phyloP scores from a whole-genome alignment of 73 alveolate genomes.

The Blepharisma stoltei region DNA sequence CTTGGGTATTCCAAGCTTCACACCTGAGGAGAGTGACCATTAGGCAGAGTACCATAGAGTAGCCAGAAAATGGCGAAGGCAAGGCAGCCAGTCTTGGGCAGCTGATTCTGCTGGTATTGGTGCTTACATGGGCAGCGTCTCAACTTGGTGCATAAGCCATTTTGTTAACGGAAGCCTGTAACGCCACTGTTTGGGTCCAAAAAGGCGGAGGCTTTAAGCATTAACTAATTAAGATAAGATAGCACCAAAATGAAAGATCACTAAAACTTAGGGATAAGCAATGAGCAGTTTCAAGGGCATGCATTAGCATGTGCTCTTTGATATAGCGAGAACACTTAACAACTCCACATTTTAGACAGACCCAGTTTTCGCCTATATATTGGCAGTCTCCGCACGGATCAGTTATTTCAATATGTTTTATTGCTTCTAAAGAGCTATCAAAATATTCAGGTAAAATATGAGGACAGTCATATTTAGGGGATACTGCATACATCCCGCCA shows the following conservation, averaged over 20 bases:
- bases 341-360: constrained; percentile 63
- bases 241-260: constrained; percentile 85
- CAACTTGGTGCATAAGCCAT: too few species aligned
- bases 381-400: constrained; percentile 51
- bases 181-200: too few species aligned
- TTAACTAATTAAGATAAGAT: constrained; percentile 51
- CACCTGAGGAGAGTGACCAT: too few species aligned
- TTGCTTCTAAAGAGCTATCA: constrained; percentile 8
- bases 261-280: constrained; percentile 65
- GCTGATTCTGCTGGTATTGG: too few species aligned
- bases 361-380: constrained; percentile 65
- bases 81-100: too few species aligned
- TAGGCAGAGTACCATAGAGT: too few species aligned
- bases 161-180: too few species aligned
- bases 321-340: constrained; percentile 72
- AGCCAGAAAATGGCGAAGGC: too few species aligned
- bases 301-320: constrained; percentile 66
- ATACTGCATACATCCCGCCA: constrained; percentile 58
- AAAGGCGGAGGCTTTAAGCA: too few species aligned
- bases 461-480: constrained; percentile 68
- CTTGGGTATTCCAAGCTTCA: too few species aligned
- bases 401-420: background rate
- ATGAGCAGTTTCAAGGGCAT: constrained; percentile 53
- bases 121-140: too few species aligned
- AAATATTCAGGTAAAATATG: constrained; percentile 45